Base-by-base conservation (phyloP, 768 basidiomycete genomes). In the Phanerochaete sordida region DNA sequence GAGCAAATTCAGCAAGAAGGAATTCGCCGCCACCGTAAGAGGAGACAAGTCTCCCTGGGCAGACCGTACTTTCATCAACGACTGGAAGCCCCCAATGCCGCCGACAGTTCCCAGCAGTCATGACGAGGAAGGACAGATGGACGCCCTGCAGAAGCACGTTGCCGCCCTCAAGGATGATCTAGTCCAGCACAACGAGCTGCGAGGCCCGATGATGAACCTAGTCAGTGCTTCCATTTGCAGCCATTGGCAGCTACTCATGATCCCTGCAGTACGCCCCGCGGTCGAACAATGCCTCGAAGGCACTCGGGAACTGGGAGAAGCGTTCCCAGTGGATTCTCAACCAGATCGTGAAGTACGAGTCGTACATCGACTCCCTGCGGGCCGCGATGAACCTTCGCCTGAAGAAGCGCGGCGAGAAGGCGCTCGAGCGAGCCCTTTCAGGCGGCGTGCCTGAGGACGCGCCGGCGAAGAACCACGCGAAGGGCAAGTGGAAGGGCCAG, bases 331-430 rank as follows among this genome's bases (percentile, higher is more conserved):
- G 92, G 71, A 76, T 98, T 49, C 80, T 95, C 56, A 84, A 90
- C 9, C 96, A 99, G 76, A 91, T 93, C 44, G 91, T 94, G 70
- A 98, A 98, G 72, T 98, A 98, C 73, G 87, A 93, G 56, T 90
- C 91, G 16, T 99, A 99, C 72, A 88, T 96, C 57, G 94, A 96
- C 64, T 91, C 94, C 6, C 80, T 99, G 30, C 84, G 88, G 70
- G 75, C 78, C 3, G 95, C 90, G 37, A 95, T 95, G 87, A 77
- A 79, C 9, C 79, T 96, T 45, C 86, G 95, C 33, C 76, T 96
- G 65, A 93, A 92, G 75, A 93, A 88, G 72, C 84, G 93, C 56
- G 95, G 95, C 30, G 93, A 98, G 74, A 95, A 92, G 75, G 85
- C 82, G 31, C 71, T 90, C 49, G 87, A 90, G 68, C 76, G 76